phyloP scores from a whole-genome alignment of 495 filamentous ascomycete genomes.

The Oleoguttula mirabilis region DNA sequence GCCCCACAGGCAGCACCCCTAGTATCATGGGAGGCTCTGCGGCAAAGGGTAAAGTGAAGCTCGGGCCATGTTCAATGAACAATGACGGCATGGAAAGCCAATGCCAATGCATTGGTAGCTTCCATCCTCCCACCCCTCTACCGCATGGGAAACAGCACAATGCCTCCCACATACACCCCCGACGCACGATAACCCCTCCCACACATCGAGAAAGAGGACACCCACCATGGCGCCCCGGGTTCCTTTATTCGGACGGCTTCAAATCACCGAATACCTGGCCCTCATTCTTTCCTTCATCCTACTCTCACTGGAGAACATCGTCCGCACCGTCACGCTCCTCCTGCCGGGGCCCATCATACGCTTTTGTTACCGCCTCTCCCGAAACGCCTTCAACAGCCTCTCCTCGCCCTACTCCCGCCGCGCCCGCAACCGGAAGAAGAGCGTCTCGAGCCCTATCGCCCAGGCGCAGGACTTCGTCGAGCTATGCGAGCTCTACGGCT shows the following conservation, averaged over 20 bases:
- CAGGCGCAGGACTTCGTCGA: slow-evolving; percentile 81
- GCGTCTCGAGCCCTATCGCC: slow-evolving; percentile 36
- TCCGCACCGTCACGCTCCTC: slow-evolving; percentile 79
- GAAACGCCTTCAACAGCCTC: slow-evolving; percentile 68
- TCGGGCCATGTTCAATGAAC: no score
- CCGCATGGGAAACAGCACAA: no score
- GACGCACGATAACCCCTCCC: no score
- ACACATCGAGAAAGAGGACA: no score
- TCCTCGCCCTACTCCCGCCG: slow-evolving; percentile 54
- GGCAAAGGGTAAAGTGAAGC: no score
- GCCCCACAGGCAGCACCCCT: no score
- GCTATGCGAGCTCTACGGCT: slow-evolving; percentile 76
- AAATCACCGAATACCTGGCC: slow-evolving; percentile 69
- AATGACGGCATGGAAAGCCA: no score
- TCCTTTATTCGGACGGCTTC: slow-evolving; percentile 72
- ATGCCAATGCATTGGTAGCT: no score
- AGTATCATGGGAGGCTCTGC: no score
- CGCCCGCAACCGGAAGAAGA: slow-evolving; percentile 46
- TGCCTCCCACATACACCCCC: no score
- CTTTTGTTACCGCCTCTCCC: slow-evolving; percentile 72
- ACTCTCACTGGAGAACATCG: slow-evolving; percentile 64
- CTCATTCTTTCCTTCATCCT: slow-evolving; percentile 72
- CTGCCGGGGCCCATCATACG: slow-evolving; percentile 68
- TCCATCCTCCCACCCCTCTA: no score
- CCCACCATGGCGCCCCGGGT: no score